phyloP scores from a whole-genome alignment of 805 yeast species.

The Wickerhamomyces alni region DNA sequence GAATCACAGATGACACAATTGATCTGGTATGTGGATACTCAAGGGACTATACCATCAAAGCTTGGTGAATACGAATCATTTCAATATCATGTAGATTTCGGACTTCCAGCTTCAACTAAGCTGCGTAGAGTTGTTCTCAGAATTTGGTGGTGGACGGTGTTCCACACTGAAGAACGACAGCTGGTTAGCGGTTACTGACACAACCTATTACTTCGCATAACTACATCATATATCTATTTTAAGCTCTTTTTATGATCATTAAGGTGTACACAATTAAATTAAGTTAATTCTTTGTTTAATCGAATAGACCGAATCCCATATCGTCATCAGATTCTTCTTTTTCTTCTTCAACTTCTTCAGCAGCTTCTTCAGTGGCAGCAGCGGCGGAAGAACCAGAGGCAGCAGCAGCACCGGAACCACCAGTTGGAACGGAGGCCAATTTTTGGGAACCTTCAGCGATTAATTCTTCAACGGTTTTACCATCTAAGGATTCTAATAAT shows the following conservation, averaged over 20 bases:
- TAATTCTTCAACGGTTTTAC: constrained; percentile 86
- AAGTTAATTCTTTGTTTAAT: constrained; percentile 47
- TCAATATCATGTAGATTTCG: no score
- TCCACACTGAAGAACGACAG: no score
- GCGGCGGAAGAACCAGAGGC: constrained; percentile 67
- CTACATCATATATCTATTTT: background rate
- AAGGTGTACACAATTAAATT: background rate
- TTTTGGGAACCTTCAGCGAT: constrained; percentile 93
- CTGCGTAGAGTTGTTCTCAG: no score
- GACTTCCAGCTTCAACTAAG: no score
- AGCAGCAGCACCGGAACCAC: constrained; percentile 91
- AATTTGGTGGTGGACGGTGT: no score
- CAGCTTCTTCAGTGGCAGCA: constrained; percentile 66
- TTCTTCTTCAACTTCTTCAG: constrained; percentile 60
- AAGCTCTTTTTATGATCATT: constrained; percentile 1
- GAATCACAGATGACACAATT: no score
- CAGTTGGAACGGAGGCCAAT: constrained; percentile 96
- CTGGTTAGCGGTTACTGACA: no score
- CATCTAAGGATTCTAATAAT: constrained; percentile 82
- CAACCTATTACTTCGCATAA: background rate
- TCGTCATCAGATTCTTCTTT: constrained; percentile 64
- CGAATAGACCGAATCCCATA: constrained; percentile 98
- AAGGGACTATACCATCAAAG: no score
- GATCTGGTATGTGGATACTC: no score
- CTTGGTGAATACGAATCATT: no score